These are phyloP conservation scores for Fusarium redolens DNA, from an alignment of 2,329 filamentous ascomycete genomes.

Conservation along the genomic window DNA sequence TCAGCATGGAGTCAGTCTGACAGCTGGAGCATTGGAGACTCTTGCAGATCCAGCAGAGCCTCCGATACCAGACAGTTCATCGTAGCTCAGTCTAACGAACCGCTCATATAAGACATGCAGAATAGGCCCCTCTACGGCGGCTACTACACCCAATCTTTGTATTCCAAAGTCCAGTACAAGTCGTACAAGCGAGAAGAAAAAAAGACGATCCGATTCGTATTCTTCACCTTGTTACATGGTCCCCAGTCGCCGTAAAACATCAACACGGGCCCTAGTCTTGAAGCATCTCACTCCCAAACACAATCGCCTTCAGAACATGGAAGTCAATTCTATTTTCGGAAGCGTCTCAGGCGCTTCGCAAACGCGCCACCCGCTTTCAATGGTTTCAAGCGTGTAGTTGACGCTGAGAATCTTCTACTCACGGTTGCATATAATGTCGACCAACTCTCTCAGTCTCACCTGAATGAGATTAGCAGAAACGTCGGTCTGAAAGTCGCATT, in stretches of 20 bases:
- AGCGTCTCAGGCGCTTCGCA: slow-evolving; percentile 42
- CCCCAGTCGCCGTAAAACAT: slow-evolving; percentile 42
- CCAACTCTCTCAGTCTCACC: neutral
- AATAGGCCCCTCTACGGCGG: slow-evolving; percentile 12
- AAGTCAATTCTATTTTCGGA: slow-evolving; percentile 39
- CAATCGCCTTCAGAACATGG: slow-evolving; percentile 31
- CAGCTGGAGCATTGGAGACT: neutral
- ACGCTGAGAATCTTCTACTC: neutral
- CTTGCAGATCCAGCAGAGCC: neutral
- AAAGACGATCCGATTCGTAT: slow-evolving; percentile 19
- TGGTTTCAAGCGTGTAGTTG: neutral
- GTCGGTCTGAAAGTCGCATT: slow-evolving; percentile 22
- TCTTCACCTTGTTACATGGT: slow-evolving; percentile 14
- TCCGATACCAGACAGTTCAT: neutral
- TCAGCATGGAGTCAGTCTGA: neutral
- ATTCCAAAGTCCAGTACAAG: neutral
- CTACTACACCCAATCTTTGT: slow-evolving; percentile 10
- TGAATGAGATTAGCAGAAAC: neutral
- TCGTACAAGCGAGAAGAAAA: slow-evolving; percentile 1
- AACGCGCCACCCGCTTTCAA: slow-evolving; percentile 34
- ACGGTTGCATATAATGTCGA: neutral
- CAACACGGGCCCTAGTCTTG: slow-evolving; percentile 27
- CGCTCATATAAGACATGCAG: neutral
- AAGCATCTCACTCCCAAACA: slow-evolving; percentile 29
- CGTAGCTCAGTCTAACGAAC: neutral